These are phyloP conservation scores for Malassezia japonica DNA, from an alignment of 1,284 basidiomycete species.

Conservation along the genomic window DNA sequence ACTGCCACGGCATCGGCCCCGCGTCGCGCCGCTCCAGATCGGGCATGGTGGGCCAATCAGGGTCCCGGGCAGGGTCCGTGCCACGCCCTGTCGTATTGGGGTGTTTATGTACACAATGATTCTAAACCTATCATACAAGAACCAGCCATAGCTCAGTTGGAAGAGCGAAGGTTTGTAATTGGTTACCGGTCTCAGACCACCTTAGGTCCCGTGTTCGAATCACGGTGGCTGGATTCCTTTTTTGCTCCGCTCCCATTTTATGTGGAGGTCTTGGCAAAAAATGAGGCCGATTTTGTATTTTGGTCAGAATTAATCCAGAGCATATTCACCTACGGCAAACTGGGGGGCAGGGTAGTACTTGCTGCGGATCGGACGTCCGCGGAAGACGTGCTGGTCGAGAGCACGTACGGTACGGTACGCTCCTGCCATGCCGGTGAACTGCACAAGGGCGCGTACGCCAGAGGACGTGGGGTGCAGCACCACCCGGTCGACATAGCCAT, in stretches of 20 bases:
- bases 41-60: background rate
- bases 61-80: background rate
- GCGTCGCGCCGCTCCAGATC: background rate
- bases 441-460: conserved; percentile 28
- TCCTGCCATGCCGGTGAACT: conserved; percentile 30
- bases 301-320: too few relatives aligned
- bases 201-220: conserved; percentile 24
- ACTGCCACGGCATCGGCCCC: background rate
- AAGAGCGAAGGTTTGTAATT: conserved; percentile 24
- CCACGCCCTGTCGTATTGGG: too few relatives aligned
- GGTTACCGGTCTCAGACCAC: conserved; percentile 13
- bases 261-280: too few relatives aligned
- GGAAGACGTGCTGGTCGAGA: conserved; percentile 18
- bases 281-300: too few relatives aligned
- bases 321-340: background rate
- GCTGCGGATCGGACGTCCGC: background rate
- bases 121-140: too few relatives aligned
- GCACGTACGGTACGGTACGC: conserved; percentile 28
- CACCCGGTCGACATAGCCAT: conserved; percentile 28
- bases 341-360: conserved; percentile 3
- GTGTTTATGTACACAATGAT: too few relatives aligned
- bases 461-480: conserved; percentile 11
- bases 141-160: conserved; percentile 22
- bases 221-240: conserved; percentile 20
- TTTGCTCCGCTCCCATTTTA: background rate